A percentile compares a stretch with the other conserved stretches of the same genome.
These are phyloP conservation scores for Rhizopogon vinicolor DNA, from an alignment of 768 basidiomycete genomes.

Conservation along the genomic window DNA sequence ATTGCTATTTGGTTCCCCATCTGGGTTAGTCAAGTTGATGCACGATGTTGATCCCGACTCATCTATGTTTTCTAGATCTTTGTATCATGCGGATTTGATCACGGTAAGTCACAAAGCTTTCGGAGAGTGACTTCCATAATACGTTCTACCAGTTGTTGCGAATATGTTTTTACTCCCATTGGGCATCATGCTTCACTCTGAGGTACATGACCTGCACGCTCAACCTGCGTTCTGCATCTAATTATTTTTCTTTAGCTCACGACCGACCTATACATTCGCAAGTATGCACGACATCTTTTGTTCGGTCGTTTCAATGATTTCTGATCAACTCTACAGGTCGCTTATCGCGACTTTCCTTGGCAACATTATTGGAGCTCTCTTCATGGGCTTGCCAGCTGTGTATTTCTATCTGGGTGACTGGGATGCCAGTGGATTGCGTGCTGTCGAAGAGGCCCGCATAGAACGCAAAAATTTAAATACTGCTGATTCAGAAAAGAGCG, in stretches of 20 bases:
- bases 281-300: slow-evolving; percentile 37
- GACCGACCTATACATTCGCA: slow-evolving; percentile 55
- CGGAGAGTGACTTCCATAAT: not conserved
- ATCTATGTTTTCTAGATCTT: slow-evolving; percentile 42
- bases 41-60: not conserved
- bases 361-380: slow-evolving; percentile 60
- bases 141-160: slow-evolving; percentile 47
- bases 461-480: slow-evolving; percentile 7
- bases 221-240: not conserved
- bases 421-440: slow-evolving; percentile 30
- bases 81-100: slow-evolving; percentile 67
- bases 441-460: slow-evolving; percentile 32
- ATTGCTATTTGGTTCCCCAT: slow-evolving; percentile 70
- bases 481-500: slow-evolving; percentile 1
- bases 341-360: slow-evolving; percentile 62
- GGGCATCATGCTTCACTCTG: slow-evolving; percentile 65
- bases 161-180: slow-evolving; percentile 76
- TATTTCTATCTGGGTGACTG: slow-evolving; percentile 63
- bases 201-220: slow-evolving; percentile 35
- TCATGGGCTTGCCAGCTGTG: slow-evolving; percentile 58
- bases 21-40: slow-evolving; percentile 41
- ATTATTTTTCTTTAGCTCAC: slow-evolving; percentile 10
- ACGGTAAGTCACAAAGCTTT: slow-evolving; percentile 40
- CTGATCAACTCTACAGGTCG: slow-evolving; percentile 33
- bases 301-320: not conserved